Evolutionary conservation across 2,329 filamentous ascomycete species (phyloP).

Genomic region (Xylaria sp.): DNA sequence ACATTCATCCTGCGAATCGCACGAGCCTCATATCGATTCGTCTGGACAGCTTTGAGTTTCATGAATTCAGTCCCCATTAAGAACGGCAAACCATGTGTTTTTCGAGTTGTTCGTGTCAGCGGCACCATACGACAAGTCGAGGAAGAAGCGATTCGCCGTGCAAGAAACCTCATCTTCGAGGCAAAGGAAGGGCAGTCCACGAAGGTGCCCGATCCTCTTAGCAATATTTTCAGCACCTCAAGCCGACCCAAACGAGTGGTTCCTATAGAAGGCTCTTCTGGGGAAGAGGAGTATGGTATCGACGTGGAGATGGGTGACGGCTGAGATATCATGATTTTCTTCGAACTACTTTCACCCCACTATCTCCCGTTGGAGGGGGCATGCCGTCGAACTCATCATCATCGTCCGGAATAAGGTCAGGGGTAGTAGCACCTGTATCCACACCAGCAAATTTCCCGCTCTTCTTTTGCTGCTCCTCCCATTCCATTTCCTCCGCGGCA

Average conservation of each 20-base stretch:
- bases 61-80: conserved; percentile 75
- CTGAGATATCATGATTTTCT: conserved; percentile 65
- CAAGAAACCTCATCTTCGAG: conserved; percentile 76
- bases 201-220: conserved; percentile 48
- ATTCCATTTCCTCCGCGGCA: conserved; percentile 77
- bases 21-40: conserved; percentile 83
- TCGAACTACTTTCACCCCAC: conserved; percentile 77
- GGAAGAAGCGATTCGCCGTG: conserved; percentile 85
- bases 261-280: conserved; percentile 53
- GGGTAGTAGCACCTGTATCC: conserved; percentile 50
- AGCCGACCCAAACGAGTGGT: conserved; percentile 39
- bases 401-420: conserved; percentile 51
- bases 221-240: conserved; percentile 54
- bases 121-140: conserved; percentile 94
- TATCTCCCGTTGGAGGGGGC: conserved; percentile 61
- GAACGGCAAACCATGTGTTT: conserved; percentile 75
- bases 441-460: conserved; percentile 52
- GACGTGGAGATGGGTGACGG: conserved; percentile 51
- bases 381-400: conserved; percentile 63
- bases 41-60: conserved; percentile 90
- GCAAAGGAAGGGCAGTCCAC: conserved; percentile 62
- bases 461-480: conserved; percentile 77
- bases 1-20: conserved; percentile 91
- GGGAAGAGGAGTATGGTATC: conserved; percentile 60
- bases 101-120: conserved; percentile 86